Evolutionary conservation across 345 rosid genomes (phyloP).

Genomic region (Angophora floribunda): DNA sequence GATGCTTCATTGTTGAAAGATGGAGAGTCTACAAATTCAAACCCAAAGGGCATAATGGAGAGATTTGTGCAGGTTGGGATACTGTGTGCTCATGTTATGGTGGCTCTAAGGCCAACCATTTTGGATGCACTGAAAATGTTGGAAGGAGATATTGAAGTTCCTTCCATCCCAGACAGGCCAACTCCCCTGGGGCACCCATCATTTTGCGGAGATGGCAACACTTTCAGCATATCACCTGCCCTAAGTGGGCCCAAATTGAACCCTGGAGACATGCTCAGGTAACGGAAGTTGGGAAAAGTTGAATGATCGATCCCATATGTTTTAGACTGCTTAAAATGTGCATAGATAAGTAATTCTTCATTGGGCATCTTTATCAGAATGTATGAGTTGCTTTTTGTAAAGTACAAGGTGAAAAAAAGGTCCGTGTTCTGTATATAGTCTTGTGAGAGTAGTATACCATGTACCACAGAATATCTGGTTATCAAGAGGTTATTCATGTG

Average conservation of each 20-base stretch:
- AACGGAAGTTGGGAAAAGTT: neutral
- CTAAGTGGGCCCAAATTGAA: constrained; percentile 34
- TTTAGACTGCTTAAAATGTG: neutral
- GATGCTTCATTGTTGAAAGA: constrained; percentile 34
- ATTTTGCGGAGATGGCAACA: constrained; percentile 6
- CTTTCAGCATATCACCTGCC: constrained; percentile 47
- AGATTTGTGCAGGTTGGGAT: constrained; percentile 79
- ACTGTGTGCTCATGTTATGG: constrained; percentile 91
- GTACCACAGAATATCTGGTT: neutral
- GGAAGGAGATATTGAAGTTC: constrained; percentile 88
- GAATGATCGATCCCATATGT: neutral
- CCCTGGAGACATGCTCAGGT: constrained; percentile 24
- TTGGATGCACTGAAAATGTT: constrained; percentile 80
- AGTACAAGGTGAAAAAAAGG: neutral
- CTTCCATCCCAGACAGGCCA: constrained; percentile 71
- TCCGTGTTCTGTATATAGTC: neutral
- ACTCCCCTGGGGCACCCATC: constrained; percentile 52
- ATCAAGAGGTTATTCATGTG: neutral
- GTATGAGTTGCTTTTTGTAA: neutral
- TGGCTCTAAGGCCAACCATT: constrained; percentile 79
- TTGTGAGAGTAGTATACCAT: neutral
- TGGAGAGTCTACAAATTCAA: constrained; percentile 30
- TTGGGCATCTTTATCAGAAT: neutral
- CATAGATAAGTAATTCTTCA: neutral
- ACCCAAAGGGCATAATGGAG: constrained; percentile 74